Evolutionary conservation across 768 basidiomycete genomes (phyloP).

Genomic region (Saitozyma sp.): DNA sequence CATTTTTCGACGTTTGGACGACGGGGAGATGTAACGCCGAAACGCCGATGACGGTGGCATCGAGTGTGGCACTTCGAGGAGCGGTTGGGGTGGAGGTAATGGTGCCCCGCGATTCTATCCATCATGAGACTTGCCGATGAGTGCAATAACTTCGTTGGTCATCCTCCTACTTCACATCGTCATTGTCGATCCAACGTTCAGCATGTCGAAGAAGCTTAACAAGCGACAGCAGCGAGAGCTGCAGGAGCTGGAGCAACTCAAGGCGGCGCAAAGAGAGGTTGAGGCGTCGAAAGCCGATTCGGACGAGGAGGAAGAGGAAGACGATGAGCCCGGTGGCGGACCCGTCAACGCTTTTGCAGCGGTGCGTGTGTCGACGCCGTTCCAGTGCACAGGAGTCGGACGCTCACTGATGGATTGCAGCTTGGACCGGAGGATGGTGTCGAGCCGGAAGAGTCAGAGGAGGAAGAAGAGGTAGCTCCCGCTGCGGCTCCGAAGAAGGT

Average conservation of each 20-base stretch:
- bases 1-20: too few relatives aligned
- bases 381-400: neutral
- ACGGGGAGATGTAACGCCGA: too few relatives aligned
- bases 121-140: too few relatives aligned
- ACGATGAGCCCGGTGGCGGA: constrained; percentile 9
- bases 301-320: constrained; percentile 25
- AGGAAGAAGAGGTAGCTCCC: constrained; percentile 27
- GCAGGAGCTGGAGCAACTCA: constrained; percentile 68
- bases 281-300: constrained; percentile 12
- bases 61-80: too few relatives aligned
- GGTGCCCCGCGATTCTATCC: too few relatives aligned
- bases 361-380: constrained; percentile 27
- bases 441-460: constrained; percentile 32
- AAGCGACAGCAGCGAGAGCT: constrained; percentile 84
- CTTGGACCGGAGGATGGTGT: constrained; percentile 31
- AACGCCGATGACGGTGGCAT: too few relatives aligned
- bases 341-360: constrained; percentile 48
- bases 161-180: too few relatives aligned
- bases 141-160: too few relatives aligned
- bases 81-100: too few relatives aligned
- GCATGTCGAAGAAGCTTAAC: constrained; percentile 57
- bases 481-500: constrained; percentile 33
- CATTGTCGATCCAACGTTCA: too few relatives aligned
- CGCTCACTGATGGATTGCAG: constrained; percentile 9
- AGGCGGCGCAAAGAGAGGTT: constrained; percentile 12